Conservation (phyloP, 2,329 filamentous ascomycete species). For the Beauveria brongniartii region DNA sequence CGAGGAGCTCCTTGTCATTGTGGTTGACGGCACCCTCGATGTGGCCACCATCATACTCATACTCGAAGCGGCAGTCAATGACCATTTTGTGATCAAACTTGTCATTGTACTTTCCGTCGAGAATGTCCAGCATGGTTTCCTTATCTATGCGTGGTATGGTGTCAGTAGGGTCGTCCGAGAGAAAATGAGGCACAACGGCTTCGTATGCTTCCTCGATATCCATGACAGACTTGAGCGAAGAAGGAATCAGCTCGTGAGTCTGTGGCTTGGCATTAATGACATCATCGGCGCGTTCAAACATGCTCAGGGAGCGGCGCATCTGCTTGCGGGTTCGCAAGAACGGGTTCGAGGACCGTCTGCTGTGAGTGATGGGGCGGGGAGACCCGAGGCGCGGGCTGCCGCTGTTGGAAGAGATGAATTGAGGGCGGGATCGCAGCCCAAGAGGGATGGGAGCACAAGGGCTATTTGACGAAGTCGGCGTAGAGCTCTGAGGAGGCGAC, state of each 20-base stretch:
- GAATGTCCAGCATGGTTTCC: conserved; percentile 73
- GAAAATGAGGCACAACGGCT: conserved; percentile 75
- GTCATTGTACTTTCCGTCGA: conserved; percentile 75
- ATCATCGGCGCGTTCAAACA: conserved; percentile 91
- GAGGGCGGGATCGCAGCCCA: conserved; percentile 55
- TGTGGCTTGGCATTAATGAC: conserved; percentile 69
- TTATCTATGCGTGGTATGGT: conserved; percentile 80
- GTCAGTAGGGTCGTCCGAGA: conserved; percentile 71
- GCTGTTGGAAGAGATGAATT: conserved; percentile 52
- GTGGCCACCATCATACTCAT: conserved; percentile 95
- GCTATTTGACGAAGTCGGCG: conserved; percentile 53
- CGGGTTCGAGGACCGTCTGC: conserved; percentile 65
- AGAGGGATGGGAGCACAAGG: conserved; percentile 46
- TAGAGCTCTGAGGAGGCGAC: conserved; percentile 66
- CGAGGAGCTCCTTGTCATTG: conserved; percentile 88
- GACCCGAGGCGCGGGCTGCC: conserved; percentile 61
- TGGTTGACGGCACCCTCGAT: conserved; percentile 91
- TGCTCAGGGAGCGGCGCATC: conserved; percentile 87
- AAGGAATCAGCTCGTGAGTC: conserved; percentile 40
- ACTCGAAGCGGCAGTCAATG: conserved; percentile 96
- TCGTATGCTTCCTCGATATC: conserved; percentile 72
- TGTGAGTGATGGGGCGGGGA: conserved; percentile 55
- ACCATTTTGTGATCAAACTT: conserved; percentile 75
- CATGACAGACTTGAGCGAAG: conserved; percentile 62
- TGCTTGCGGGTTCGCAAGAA: conserved; percentile 75